phyloP scores from a whole-genome alignment of 768 basidiomycete genomes.

The Boletus eberwhitei region DNA sequence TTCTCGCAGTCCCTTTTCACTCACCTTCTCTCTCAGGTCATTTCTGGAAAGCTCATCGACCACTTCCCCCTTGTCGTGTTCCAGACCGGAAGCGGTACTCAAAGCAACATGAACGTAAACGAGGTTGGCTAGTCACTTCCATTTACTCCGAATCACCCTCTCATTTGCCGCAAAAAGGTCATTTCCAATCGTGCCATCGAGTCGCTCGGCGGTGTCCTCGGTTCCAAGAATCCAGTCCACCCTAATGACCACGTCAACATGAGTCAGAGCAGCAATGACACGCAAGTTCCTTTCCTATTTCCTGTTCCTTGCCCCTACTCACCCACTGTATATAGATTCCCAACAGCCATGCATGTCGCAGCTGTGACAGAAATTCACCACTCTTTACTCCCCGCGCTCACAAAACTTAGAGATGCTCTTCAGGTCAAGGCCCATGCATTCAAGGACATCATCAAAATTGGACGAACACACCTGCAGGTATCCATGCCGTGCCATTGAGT shows the following conservation, averaged over 20 bases:
- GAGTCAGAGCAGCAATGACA: constrained; percentile 98
- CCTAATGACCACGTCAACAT: constrained; percentile 99
- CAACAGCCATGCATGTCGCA: constrained; percentile 98
- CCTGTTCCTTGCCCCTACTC: background rate
- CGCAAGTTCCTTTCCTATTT: constrained; percentile 48
- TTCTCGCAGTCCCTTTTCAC: background rate
- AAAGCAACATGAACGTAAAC: constrained; percentile 99
- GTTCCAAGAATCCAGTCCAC: constrained; percentile 95
- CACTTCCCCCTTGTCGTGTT: constrained; percentile 99
- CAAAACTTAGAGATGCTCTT: constrained; percentile 79
- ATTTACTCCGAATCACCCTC: background rate
- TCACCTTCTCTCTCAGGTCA: constrained; percentile 57
- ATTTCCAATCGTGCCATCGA: constrained; percentile 99
- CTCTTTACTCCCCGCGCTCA: constrained; percentile 80
- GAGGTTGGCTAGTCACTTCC: constrained; percentile 53
- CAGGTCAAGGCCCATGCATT: constrained; percentile 80
- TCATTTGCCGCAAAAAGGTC: constrained; percentile 48
- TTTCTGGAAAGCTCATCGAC: constrained; percentile 89
- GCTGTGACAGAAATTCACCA: constrained; percentile 84
- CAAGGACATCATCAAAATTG: constrained; percentile 95
- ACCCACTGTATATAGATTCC: constrained; percentile 60
- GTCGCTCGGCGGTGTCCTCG: constrained; percentile 90
- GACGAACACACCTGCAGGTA: constrained; percentile 92
- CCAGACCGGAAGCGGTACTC: constrained; percentile 98
- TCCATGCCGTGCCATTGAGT: background rate